Evolutionary conservation across 345 rosid genomes (phyloP).

Genomic region (Populus ilicifolia): DNA sequence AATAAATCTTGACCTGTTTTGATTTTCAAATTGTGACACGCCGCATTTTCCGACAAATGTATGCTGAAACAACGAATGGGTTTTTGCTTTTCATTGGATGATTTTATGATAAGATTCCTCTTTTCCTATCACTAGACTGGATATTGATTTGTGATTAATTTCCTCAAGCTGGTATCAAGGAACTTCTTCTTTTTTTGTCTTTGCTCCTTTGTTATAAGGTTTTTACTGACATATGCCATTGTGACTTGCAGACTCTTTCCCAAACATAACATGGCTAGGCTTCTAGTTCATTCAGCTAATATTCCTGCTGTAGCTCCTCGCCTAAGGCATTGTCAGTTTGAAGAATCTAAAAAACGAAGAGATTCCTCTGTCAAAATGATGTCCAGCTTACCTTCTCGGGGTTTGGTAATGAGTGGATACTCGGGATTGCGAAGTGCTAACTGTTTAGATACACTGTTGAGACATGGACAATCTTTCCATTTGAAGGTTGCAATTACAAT

Average conservation of each 20-base stretch:
- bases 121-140: background rate
- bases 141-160: background rate
- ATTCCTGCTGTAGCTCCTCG: constrained; percentile 38
- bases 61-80: background rate
- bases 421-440: constrained; percentile 55
- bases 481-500: constrained; percentile 37
- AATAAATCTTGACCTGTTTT: background rate
- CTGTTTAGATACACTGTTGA: constrained; percentile 38
- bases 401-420: constrained; percentile 45
- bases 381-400: constrained; percentile 31
- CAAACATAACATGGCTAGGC: constrained; percentile 53
- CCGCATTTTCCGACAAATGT: background rate
- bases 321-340: constrained; percentile 37
- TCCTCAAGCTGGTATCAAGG: background rate
- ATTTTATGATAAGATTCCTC: background rate
- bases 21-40: background rate
- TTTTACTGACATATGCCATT: constrained; percentile 6
- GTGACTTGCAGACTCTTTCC: constrained; percentile 38
- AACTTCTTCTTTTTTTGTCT: background rate
- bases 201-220: background rate
- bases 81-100: background rate
- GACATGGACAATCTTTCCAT: constrained; percentile 41
- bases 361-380: constrained; percentile 41
- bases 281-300: constrained; percentile 52
- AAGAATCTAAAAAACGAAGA: constrained; percentile 45